Percentiles rank a stretch among this genome's conserved stretches.
Conservation (phyloP, 2,329 filamentous ascomycete species). For the Aspergillus terreus region DNA sequence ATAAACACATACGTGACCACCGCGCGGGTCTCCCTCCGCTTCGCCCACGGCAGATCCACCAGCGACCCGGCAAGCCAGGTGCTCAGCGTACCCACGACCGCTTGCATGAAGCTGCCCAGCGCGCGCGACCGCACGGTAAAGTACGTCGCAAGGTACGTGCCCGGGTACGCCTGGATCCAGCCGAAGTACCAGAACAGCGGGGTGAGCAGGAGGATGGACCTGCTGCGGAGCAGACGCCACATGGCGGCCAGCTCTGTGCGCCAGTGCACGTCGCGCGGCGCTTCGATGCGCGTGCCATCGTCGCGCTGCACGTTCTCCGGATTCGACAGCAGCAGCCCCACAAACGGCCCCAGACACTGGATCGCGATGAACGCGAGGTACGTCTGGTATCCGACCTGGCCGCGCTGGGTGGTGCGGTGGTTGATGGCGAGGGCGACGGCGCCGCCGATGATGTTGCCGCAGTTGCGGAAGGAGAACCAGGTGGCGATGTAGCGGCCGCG, state of each 20-base stretch:
- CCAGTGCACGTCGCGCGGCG: constrained; percentile 15
- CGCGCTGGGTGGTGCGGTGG: constrained; percentile 29
- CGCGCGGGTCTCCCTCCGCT: constrained; percentile 39
- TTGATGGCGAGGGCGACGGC: constrained; percentile 51
- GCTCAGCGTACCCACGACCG: constrained; percentile 37
- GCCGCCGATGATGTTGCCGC: constrained; percentile 48
- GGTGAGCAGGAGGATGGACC: constrained; percentile 34
- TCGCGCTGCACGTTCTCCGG: constrained; percentile 44
- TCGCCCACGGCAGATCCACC: constrained; percentile 39
- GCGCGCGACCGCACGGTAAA: constrained; percentile 43
- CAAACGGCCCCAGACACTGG: constrained; percentile 44
- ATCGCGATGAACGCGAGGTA: constrained; percentile 48
- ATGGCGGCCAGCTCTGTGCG: constrained; percentile 32
- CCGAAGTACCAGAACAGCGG: constrained; percentile 32
- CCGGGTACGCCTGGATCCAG: constrained; percentile 41
- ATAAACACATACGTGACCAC: constrained; percentile 40
- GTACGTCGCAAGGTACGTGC: constrained; percentile 41
- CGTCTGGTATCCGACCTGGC: constrained; percentile 27
- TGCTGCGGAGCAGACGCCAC: constrained; percentile 32
- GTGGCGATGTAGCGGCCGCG: constrained; percentile 22
- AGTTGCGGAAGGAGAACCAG: constrained; percentile 42
- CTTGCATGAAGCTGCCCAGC: constrained; percentile 35
- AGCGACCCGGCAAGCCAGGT: constrained; percentile 37
- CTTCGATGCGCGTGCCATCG: constrained; percentile 38
- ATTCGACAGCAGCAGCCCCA: constrained; percentile 43